Base-by-base conservation (phyloP, 140 eudicot genomes). In the Oenanthe javanica region DNA sequence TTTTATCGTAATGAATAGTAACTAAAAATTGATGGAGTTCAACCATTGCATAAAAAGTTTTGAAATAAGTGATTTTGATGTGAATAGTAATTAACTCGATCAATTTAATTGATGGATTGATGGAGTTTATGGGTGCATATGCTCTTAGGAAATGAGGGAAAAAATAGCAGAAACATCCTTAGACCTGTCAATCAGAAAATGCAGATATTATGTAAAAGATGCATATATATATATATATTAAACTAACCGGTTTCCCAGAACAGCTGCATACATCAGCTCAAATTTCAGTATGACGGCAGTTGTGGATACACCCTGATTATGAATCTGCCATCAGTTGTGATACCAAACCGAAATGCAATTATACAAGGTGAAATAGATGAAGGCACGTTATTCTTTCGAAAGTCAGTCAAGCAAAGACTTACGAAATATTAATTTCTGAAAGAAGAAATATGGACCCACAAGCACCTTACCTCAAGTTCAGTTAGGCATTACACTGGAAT, bases 201-300 rank as follows among this genome's bases (percentile, higher is more conserved):
- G 74, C 16, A 82, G 72, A 72, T 14, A 18, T 82, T 71, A 40
- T 14, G 46, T 15, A 71, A 38, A 71, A 18, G 13, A 42, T 14
- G n/a, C 76, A 2, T 18, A 70, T 9, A 48, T 31, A 31, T 36
- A 36, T 36, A 36, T 51, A 59, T 78, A 50, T 12, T n/a, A 13
- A 79, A 83, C 96, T 84, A 73, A 96, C 99, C 96, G 89, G 61
- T 82, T 89, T 82, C 91, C 97, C 86, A 93, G 77, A 63, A 89
- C 85, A 72, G 99, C 95, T 38, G 97, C 82, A 45, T 96, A 91
- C 84, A 96, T 77, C 49, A 96, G 99, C 90, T 96, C 99, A 81
- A 96, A 93, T 81, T 91, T 93, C 89, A 96, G 85, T 77, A 93
- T 93, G 59, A 91, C 93, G 80, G 97, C 96, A 72, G 99, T 91